Conservation (phyloP, 352 stramenopile species). For the Globisporangium radiosum region DNA sequence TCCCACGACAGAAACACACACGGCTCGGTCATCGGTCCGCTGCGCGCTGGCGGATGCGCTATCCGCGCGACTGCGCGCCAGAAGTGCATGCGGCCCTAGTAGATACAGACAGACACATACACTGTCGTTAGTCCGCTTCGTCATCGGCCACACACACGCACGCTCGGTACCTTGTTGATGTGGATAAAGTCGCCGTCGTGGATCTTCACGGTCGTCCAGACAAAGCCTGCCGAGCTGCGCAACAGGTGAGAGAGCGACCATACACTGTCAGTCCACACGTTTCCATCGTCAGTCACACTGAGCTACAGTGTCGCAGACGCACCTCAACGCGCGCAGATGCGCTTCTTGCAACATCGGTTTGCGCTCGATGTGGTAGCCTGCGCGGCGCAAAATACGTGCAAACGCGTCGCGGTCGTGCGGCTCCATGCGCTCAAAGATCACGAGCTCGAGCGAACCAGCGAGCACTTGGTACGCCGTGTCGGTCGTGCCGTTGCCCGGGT, state of each 20-base stretch:
- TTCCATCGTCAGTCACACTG: background rate
- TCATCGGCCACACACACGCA: background rate
- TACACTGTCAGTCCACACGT: no score
- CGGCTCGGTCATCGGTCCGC: conserved; percentile 21
- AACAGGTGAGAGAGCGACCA: background rate
- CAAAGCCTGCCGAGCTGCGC: conserved; percentile 51
- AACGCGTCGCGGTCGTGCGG: conserved; percentile 54
- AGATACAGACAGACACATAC: background rate
- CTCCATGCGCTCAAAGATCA: conserved; percentile 82
- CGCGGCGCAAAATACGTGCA: conserved; percentile 44
- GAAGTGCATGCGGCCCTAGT: conserved; percentile 69
- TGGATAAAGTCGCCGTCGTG: conserved; percentile 77
- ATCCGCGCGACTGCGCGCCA: conserved; percentile 69
- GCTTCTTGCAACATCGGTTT: conserved; percentile 75
- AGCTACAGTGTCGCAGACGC: background rate
- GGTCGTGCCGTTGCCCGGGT: conserved; percentile 75
- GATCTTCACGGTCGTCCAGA: conserved; percentile 70
- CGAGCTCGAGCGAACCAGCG: conserved; percentile 64
- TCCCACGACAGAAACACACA: conserved; percentile 82
- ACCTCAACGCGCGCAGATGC: conserved; percentile 59
- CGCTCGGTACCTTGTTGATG: conserved; percentile 59
- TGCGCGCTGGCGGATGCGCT: conserved; percentile 11
- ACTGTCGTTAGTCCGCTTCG: background rate
- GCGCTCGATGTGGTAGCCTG: conserved; percentile 50
- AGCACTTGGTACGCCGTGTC: conserved; percentile 75